A percentile compares a stretch with the other conserved stretches of the same genome.
Conservation (phyloP, 2,329 filamentous ascomycete genomes). For the Thelonectria blattea region DNA sequence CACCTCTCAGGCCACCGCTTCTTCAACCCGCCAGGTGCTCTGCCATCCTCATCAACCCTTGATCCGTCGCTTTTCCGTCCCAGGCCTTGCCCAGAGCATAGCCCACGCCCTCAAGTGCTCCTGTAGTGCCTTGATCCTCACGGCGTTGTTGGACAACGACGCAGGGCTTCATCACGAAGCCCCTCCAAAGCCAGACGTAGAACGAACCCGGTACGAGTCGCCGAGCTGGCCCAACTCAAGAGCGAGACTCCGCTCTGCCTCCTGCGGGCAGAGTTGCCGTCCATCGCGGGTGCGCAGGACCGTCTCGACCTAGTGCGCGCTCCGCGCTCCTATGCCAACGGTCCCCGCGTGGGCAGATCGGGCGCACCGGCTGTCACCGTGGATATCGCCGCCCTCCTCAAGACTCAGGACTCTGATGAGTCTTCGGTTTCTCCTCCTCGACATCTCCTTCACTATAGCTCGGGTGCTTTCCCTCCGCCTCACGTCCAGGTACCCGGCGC, state of each 20-base stretch:
- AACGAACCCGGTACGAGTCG: slow-evolving; percentile 34
- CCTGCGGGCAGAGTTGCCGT: slow-evolving; percentile 48
- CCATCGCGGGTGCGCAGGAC: slow-evolving; percentile 39
- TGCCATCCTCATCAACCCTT: slow-evolving; percentile 2
- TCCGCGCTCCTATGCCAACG: slow-evolving; percentile 39
- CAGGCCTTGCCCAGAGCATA: slow-evolving; percentile 9
- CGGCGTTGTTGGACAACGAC: slow-evolving; percentile 25
- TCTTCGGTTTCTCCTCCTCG: slow-evolving; percentile 58
- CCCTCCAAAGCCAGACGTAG: slow-evolving; percentile 24
- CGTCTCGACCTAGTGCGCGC: slow-evolving; percentile 39
- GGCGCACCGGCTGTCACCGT: slow-evolving; percentile 68
- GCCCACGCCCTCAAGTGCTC: slow-evolving; percentile 10
- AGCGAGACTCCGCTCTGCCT: slow-evolving; percentile 50
- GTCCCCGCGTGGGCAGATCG: slow-evolving; percentile 35
- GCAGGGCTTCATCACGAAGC: slow-evolving; percentile 32
- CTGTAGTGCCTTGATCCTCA: slow-evolving; percentile 19
- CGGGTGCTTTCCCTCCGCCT: neutral
- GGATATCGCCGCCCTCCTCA: slow-evolving; percentile 93
- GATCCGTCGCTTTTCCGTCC: slow-evolving; percentile 2
- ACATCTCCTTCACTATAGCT: slow-evolving; percentile 36
- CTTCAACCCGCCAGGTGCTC: slow-evolving; percentile 1
- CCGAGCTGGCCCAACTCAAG: slow-evolving; percentile 51
- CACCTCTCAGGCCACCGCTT: slow-evolving; percentile 9
- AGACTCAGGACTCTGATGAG: slow-evolving; percentile 76
- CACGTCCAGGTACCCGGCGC: neutral